These are phyloP conservation scores for Phycomyces blakesleeanus DNA, from an alignment of 192 early-diverging fungal species.

Conservation along the genomic window DNA sequence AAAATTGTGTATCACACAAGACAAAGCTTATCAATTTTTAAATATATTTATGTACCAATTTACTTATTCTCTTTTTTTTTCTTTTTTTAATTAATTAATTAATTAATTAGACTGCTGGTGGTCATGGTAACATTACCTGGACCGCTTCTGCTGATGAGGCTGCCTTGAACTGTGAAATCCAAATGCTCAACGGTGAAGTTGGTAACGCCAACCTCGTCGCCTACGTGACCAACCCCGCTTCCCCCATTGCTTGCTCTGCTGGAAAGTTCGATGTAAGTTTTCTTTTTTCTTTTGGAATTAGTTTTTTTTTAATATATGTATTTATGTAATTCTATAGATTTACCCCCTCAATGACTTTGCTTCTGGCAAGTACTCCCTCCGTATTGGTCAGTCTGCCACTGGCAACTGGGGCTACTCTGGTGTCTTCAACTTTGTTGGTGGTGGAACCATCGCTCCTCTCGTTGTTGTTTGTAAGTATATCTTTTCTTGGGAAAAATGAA, in stretches of 20 bases:
- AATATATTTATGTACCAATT: too few species aligned
- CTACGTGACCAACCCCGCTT: slow-evolving; percentile 14
- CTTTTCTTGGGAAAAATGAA: neutral
- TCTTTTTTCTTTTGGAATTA: too few species aligned
- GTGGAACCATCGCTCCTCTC: slow-evolving; percentile 20
- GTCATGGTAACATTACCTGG: slow-evolving; percentile 28
- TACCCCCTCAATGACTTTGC: slow-evolving; percentile 28
- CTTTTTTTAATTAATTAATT: too few species aligned
- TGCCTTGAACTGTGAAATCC: slow-evolving; percentile 22
- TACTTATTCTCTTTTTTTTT: too few species aligned
- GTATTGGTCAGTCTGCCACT: slow-evolving; percentile 27
- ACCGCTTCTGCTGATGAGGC: slow-evolving; percentile 15
- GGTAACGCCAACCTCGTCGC: slow-evolving; percentile 33
- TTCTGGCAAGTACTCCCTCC: slow-evolving; percentile 27
- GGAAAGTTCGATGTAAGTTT: slow-evolving; percentile 21
- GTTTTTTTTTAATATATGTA: too few species aligned
- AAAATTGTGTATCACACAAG: slow-evolving; percentile 9
- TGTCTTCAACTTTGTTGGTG: slow-evolving; percentile 29
- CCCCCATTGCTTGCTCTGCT: slow-evolving; percentile 18
- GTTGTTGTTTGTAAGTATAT: slow-evolving; percentile 15
- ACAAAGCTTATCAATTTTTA: neutral
- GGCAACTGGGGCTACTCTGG: slow-evolving; percentile 31
- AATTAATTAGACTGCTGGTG: slow-evolving; percentile 22
- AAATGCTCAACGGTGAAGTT: slow-evolving; percentile 26
- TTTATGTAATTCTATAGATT: slow-evolving; percentile 13